Evolutionary conservation across 2,329 filamentous ascomycete species (phyloP).

Genomic region (Lizonia empirigonia): DNA sequence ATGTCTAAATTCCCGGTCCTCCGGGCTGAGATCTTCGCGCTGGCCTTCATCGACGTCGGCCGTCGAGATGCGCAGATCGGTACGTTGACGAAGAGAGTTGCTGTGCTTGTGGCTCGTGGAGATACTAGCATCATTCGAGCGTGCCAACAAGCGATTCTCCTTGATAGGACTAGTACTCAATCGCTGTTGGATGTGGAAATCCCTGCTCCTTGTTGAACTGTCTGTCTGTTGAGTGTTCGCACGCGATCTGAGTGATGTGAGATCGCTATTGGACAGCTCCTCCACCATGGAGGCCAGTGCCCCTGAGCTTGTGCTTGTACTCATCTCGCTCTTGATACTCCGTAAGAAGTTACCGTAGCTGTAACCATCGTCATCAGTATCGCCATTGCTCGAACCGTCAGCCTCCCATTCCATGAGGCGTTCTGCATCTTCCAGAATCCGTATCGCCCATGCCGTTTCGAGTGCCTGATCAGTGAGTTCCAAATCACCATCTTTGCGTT

Average conservation of each 20-base stretch:
- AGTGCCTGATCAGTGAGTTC: conserved; percentile 3
- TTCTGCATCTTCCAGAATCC: conserved; percentile 22
- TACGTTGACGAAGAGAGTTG: neutral
- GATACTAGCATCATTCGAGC: neutral
- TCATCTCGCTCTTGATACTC: conserved; percentile 19
- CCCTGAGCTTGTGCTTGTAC: conserved; percentile 2
- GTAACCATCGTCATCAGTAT: conserved; percentile 18
- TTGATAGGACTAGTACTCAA: neutral
- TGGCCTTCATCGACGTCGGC: neutral
- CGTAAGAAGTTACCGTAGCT: conserved; percentile 23
- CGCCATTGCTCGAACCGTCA: conserved; percentile 2
- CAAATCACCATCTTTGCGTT: conserved; percentile 10
- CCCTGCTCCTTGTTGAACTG: neutral
- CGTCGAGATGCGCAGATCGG: neutral
- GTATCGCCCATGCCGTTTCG: conserved; percentile 21
- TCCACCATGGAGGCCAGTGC: conserved; percentile 8
- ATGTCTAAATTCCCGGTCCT: conserved; percentile 11
- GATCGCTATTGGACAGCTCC: conserved; percentile 2
- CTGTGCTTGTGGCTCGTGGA: neutral
- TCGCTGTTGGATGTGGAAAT: neutral
- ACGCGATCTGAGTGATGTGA: neutral
- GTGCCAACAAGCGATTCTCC: neutral
- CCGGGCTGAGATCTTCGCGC: conserved; percentile 7
- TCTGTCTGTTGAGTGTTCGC: neutral
- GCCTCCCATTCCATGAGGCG: neutral